phyloP scores from a whole-genome alignment of 2,329 filamentous ascomycete species.

The Cladobotryum mycophilum region DNA sequence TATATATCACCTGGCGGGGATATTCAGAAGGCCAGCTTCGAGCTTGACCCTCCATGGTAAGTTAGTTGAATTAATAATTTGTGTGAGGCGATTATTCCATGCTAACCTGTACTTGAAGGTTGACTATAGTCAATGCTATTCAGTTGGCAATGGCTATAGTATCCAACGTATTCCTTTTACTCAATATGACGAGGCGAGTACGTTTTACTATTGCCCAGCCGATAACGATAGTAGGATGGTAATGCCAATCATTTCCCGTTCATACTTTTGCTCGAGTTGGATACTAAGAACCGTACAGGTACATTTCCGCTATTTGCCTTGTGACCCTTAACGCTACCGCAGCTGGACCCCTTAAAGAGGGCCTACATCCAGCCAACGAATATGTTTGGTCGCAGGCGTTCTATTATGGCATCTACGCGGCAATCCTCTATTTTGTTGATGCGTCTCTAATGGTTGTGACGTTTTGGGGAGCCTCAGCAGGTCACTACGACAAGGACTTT shows the following conservation, averaged over 20 bases:
- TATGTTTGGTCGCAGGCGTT: conserved; percentile 74
- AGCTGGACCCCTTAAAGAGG: conserved; percentile 44
- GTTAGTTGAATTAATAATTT: background rate
- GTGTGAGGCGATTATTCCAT: background rate
- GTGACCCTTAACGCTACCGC: conserved; percentile 61
- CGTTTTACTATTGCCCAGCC: conserved; percentile 81
- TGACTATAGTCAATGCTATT: conserved; percentile 67
- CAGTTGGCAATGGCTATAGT: conserved; percentile 70
- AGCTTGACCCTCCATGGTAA: conserved; percentile 66
- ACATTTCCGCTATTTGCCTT: conserved; percentile 57
- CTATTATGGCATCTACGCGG: conserved; percentile 78
- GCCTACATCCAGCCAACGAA: conserved; percentile 30
- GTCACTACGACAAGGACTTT: conserved; percentile 73
- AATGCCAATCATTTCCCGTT: conserved; percentile 19
- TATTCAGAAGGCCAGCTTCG: conserved; percentile 43
- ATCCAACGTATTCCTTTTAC: conserved; percentile 73
- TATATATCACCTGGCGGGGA: conserved; percentile 41
- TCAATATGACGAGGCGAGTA: conserved; percentile 78
- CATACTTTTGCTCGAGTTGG: background rate
- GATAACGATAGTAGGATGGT: conserved; percentile 77
- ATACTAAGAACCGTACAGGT: conserved; percentile 27
- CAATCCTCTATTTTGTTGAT: conserved; percentile 73
- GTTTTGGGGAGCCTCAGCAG: conserved; percentile 63
- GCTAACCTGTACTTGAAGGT: conserved; percentile 36
- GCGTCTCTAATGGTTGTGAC: conserved; percentile 72